Percentiles rank a stretch among this genome's conserved stretches.
Evolutionary conservation across 2,329 filamentous ascomycete species (phyloP).

Genomic region (Septoria linicola): DNA sequence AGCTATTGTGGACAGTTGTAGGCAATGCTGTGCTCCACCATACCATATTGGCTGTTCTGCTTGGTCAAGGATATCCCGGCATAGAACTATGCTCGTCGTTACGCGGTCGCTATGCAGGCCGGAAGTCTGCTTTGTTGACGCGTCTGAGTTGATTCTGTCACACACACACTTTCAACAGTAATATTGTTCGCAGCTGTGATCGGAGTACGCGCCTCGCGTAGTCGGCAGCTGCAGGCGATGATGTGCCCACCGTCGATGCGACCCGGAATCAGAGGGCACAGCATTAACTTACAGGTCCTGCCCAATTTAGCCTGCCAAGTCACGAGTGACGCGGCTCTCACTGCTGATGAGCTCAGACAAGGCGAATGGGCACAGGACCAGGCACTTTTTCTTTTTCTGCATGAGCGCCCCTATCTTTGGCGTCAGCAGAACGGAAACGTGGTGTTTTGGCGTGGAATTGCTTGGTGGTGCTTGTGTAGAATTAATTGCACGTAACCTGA

Average conservation of each 20-base stretch:
- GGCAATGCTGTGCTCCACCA: not conserved
- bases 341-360: no score
- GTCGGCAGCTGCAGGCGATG: not conserved
- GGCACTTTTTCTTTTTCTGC: no score
- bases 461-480: conserved; percentile 7
- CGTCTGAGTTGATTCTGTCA: no score
- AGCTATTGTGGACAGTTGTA: conserved; percentile 6
- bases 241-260: no score
- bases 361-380: no score
- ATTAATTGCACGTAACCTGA: no score
- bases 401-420: no score
- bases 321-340: not conserved
- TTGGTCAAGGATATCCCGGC: not conserved
- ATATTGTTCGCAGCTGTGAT: not conserved
- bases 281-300: no score
- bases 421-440: no score
- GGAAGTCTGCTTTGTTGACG: not conserved
- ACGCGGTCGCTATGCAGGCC: not conserved
- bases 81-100: not conserved
- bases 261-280: no score
- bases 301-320: not conserved
- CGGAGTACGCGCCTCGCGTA: not conserved
- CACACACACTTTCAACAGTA: not conserved
- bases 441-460: no score
- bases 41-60: conserved; percentile 17